Conservation (phyloP, 1,284 basidiomycete species). For the Apiotrichum sp. region DNA sequence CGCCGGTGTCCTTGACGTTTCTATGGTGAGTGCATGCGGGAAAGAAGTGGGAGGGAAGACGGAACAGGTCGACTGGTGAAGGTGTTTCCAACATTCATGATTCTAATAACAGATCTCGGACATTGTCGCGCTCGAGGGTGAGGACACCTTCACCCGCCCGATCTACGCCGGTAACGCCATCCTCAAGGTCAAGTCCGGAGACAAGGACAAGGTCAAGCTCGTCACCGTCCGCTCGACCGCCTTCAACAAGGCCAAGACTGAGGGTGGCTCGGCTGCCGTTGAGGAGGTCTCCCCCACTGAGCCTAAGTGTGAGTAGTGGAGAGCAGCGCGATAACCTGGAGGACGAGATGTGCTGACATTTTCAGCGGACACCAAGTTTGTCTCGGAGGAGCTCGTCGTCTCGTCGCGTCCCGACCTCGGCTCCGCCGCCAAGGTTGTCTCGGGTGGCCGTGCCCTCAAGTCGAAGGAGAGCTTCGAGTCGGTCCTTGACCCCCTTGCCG, state of each 20-base stretch:
- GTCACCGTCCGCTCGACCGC: slow-evolving; percentile 95
- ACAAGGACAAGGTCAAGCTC: slow-evolving; percentile 68
- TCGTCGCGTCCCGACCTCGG: slow-evolving; percentile 92
- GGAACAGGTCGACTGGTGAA: too few species aligned
- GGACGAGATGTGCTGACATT: background rate
- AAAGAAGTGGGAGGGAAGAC: background rate
- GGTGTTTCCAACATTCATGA: too few species aligned
- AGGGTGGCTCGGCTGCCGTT: slow-evolving; percentile 53
- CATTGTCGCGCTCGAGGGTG: slow-evolving; percentile 76
- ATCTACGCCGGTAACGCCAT: slow-evolving; percentile 99
- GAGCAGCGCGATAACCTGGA: background rate
- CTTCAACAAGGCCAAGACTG: slow-evolving; percentile 64
- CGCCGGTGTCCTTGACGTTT: slow-evolving; percentile 77
- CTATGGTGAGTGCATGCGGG: slow-evolving; percentile 43
- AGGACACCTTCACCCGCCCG: slow-evolving; percentile 78
- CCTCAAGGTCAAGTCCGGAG: slow-evolving; percentile 75
- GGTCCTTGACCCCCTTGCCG: slow-evolving; percentile 87
- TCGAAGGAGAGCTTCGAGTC: slow-evolving; percentile 85
- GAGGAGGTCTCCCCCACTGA: slow-evolving; percentile 65
- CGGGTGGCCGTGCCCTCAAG: slow-evolving; percentile 93
- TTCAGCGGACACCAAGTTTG: slow-evolving; percentile 60
- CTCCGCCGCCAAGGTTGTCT: slow-evolving; percentile 80
- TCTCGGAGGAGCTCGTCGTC: slow-evolving; percentile 79
- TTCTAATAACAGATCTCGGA: slow-evolving; percentile 63
- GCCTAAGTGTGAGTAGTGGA: slow-evolving; percentile 52